Base-by-base conservation (phyloP, 768 basidiomycete genomes). In the Leccinum variicolor region DNA sequence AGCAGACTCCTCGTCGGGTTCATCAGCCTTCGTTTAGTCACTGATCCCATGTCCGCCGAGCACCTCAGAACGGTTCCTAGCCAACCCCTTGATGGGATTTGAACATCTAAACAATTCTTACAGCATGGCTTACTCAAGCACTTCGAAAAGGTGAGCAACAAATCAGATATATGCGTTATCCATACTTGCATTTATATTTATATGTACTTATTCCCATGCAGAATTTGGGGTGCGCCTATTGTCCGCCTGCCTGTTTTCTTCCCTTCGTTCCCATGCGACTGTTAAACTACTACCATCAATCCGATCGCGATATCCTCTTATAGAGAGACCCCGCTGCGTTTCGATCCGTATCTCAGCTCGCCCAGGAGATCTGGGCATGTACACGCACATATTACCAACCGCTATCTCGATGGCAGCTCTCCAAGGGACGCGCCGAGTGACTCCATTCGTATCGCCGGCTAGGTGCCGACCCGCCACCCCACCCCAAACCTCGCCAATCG, bases 261-360 rank as follows among this genome's bases (percentile, higher is more conserved):
- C 14, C 25, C 3, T 47, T 11, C 6, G 2, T 63, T 58, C 61
- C 61, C 61, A 50, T 46, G 55, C 51, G 4, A 0, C 13, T 15
- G 25, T 2, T 7, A 19, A 19, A 10, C n/a, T 26, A 26, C 55
- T 7, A 55, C 21, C 23, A 15, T 39, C 36, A 39, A 17, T n/a
- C 17, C 36, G 17, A 39, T 39, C 36, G 8, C 36, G 36, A 4
- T 41, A 39, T 26, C 49, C 4, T 8, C 9, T 29, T 25, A 17
- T 1, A 23, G 31, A 31, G 3, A n/a, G 9, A 6, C 41, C 7
- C 49, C 8, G 43, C 4, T 39, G 34, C 53, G 23, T 31, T 23
- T 0, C 13, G 26, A 26, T 62, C 41, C 39, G 28, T 52, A n/a
- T 51, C 29, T 21, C 7, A n/a, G 25, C 26, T 14, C 11, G 26